Evolutionary conservation across 495 filamentous ascomycete species (phyloP).

Genomic region (Penicillium coprophilum): DNA sequence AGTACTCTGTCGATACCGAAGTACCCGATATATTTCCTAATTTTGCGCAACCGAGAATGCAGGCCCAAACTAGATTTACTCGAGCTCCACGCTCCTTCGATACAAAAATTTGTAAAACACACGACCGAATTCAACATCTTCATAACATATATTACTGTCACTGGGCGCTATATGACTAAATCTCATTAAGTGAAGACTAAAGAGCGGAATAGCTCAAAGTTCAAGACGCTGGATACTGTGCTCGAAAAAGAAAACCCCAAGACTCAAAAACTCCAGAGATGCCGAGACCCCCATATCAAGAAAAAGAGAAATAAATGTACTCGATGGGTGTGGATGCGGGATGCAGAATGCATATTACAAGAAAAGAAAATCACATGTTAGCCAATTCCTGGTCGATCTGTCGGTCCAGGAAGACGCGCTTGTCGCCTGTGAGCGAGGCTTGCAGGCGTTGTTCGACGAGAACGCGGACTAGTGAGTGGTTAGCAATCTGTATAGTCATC

Average conservation of each 20-base stretch:
- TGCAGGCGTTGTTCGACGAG: conserved; percentile 90
- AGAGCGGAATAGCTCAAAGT: conserved; percentile 7
- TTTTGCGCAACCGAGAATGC: no score
- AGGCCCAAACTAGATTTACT: no score
- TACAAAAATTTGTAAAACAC: background rate
- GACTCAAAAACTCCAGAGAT: conserved; percentile 33
- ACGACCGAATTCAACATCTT: background rate
- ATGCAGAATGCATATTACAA: conserved; percentile 27
- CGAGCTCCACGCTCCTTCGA: no score
- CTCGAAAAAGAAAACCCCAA: conserved; percentile 18
- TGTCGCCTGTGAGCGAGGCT: conserved; percentile 79
- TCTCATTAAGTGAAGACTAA: conserved; percentile 15
- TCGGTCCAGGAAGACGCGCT: conserved; percentile 78
- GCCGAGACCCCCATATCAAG: conserved; percentile 27
- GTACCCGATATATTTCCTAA: no score
- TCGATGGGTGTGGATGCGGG: conserved; percentile 15
- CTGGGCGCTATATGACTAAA: conserved; percentile 3
- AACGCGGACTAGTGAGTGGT: conserved; percentile 59
- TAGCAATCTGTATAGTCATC: conserved; percentile 18
- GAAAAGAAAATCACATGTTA: conserved; percentile 66
- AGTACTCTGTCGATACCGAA: background rate
- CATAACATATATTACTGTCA: conserved; percentile 8
- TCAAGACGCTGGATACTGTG: conserved; percentile 28
- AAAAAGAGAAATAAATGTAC: conserved; percentile 4
- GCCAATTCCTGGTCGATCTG: conserved; percentile 92